Evolutionary conservation across 2,329 filamentous ascomycete species (phyloP), one percentile per base, ranked within the genome.

Genomic region (Microsporum ferrugineum): DNA sequence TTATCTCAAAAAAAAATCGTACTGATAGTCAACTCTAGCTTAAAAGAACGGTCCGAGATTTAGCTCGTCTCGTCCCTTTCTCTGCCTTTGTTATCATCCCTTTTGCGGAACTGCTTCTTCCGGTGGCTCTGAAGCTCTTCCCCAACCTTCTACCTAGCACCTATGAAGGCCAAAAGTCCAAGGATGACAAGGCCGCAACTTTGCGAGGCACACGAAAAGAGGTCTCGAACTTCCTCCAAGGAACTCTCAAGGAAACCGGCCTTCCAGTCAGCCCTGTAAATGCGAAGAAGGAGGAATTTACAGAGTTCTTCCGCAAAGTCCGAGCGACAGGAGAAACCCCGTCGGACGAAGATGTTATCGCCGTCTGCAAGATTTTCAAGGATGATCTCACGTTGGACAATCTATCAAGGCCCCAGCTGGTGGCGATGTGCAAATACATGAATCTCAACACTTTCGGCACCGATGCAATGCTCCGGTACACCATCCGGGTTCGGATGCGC

Each of bases 351-450:
- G 94, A 99, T 71, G 90, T 99, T 65, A 95, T 99, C 80, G 96
- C 94, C 77, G 92, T 99, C 65, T 97, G 94, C 85, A 95, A 96
- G 81, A 88, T 95, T 66, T 99, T 99, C 84, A 95, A 94, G 75
- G 94, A 99, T 72, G 94, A 99, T 74, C 73, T 99, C 69, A 99
- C 94, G 0, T 82, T 99, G 36, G 94, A 99, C 84, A 99, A 99
- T 77, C 79, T 99, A 66, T 96, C 91, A 17, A 84, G 94, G 65
- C 94, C 94, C 14, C 94, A 99, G 76, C 80, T 99, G 58, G 92
- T 99, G 34, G 95, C 88, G 61, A 99, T 97, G 83, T 97, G 94
- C 81, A 88, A 89, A 64, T 99, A 99, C 79, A 91, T 99, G 87
- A 96, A 95, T 76, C 83, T 99, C 61, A 94, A 92, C 78, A 92